phyloP scores from a whole-genome alignment of 148 eudicot genomes.

The Diospyros kaki region DNA sequence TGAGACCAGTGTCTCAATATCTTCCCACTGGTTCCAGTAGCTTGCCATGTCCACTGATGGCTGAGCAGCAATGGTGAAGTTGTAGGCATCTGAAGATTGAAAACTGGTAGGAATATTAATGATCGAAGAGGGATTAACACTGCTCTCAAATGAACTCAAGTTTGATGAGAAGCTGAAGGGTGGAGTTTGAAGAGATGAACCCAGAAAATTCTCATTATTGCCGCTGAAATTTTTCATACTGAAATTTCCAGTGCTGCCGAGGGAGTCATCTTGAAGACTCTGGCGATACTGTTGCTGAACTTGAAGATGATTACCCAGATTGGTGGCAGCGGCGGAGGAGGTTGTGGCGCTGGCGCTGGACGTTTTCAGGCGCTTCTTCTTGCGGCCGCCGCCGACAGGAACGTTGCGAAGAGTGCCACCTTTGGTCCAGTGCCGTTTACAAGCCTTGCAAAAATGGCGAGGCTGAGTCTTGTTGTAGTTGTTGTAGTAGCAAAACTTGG shows the following conservation, averaged over 20 bases:
- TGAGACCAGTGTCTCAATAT: conserved; percentile 44
- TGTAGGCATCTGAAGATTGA: conserved; percentile 25
- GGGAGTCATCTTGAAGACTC: background rate
- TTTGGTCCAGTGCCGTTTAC: conserved; percentile 97
- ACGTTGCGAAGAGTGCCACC: conserved; percentile 92
- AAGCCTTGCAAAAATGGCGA: conserved; percentile 78
- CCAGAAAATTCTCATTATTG: conserved; percentile 14
- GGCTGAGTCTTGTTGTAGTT: conserved; percentile 93
- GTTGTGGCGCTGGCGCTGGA: conserved; percentile 22
- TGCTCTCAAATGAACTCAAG: conserved; percentile 34
- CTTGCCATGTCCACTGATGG: conserved; percentile 25
- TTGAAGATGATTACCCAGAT: conserved; percentile 12
- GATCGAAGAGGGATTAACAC: conserved; percentile 28
- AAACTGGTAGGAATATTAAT: conserved; percentile 12
- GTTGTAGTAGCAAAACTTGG: conserved; percentile 93
- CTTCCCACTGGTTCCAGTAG: conserved; percentile 64
- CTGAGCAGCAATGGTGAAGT: conserved; percentile 21
- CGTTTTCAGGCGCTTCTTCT: conserved; percentile 66
- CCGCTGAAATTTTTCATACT: conserved; percentile 6
- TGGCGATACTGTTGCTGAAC: conserved; percentile 1
- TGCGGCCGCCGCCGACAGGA: conserved; percentile 90
- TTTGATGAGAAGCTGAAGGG: conserved; percentile 33
- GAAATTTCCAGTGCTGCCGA: conserved; percentile 6
- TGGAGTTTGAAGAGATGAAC: conserved; percentile 25
- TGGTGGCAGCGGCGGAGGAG: conserved; percentile 12